Evolutionary conservation across 2,329 filamentous ascomycete species (phyloP).

Genomic region (Colletotrichum tropicale): DNA sequence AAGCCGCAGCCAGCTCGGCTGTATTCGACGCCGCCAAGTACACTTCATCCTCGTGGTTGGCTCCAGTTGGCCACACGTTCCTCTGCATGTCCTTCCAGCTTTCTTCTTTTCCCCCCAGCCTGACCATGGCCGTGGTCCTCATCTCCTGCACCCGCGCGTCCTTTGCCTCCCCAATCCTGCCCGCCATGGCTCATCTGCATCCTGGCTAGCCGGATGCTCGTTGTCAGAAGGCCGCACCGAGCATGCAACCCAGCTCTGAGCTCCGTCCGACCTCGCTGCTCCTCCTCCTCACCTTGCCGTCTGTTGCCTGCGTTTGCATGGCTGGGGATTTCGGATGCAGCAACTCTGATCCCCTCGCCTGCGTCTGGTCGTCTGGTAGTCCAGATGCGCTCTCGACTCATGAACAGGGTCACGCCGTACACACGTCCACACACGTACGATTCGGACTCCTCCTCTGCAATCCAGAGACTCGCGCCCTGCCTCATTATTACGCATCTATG

Average conservation of each 20-base stretch:
- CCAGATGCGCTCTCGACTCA: background rate
- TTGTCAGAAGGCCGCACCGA: background rate
- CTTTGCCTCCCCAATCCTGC: background rate
- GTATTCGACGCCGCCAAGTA: constrained; percentile 4
- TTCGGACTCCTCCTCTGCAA: background rate
- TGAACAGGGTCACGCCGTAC: background rate
- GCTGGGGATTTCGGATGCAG: background rate
- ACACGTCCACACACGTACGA: background rate
- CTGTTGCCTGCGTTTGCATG: background rate
- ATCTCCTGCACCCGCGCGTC: constrained; percentile 7
- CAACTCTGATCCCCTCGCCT: background rate
- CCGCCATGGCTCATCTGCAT: constrained; percentile 1
- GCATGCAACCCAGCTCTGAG: background rate
- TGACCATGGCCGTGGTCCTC: background rate
- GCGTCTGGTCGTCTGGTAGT: background rate
- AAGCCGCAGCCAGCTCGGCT: constrained; percentile 3
- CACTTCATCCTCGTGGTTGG: background rate
- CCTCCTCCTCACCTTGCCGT: background rate
- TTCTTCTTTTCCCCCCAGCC: background rate
- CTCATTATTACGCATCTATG: background rate
- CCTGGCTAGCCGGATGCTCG: background rate
- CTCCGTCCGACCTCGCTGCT: background rate
- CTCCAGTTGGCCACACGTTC: background rate
- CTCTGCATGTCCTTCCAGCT: background rate
- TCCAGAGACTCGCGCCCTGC: background rate